phyloP scores from a whole-genome alignment of 176 grass and related monocot species.

The Avena atlantica region DNA sequence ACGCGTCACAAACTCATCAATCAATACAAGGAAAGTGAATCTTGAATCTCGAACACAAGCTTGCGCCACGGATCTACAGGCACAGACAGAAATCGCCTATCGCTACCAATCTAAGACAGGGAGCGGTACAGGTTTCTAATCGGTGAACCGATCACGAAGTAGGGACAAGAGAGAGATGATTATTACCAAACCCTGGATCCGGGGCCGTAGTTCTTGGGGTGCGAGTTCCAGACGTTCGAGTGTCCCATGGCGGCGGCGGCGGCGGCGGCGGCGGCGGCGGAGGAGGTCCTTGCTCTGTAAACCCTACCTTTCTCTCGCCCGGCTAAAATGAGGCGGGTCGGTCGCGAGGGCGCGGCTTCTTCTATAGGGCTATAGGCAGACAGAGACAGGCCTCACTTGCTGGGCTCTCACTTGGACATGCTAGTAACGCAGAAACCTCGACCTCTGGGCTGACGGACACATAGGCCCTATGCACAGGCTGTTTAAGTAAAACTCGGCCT shows the following conservation, averaged over 20 bases:
- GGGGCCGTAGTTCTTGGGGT: constrained; percentile 80
- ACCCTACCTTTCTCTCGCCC: constrained; percentile 39
- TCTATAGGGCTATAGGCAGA: constrained; percentile 21
- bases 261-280: constrained; percentile 13
- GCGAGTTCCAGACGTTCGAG: constrained; percentile 88
- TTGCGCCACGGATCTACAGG: background rate
- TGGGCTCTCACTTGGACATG: constrained; percentile 5
- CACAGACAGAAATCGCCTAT: background rate
- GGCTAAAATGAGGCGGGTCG: background rate
- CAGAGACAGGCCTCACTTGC: background rate
- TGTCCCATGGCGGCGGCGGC: constrained; percentile 60
- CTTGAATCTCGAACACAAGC: background rate
- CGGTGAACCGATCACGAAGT: background rate
- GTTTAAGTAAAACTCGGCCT: background rate
- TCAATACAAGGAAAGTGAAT: background rate
- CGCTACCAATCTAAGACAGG: background rate
- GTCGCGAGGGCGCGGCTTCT: background rate
- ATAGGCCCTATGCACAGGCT: background rate
- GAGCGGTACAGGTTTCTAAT: background rate
- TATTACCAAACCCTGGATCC: constrained; percentile 84
- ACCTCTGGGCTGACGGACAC: background rate
- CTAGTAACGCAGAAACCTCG: no score
- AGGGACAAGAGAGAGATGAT: constrained; percentile 14
- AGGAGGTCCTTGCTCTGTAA: background rate
- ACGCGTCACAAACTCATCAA: background rate